These are phyloP conservation scores for Dalbergia cochinchinensis DNA, from an alignment of 306 rosid genomes.

Conservation along the genomic window DNA sequence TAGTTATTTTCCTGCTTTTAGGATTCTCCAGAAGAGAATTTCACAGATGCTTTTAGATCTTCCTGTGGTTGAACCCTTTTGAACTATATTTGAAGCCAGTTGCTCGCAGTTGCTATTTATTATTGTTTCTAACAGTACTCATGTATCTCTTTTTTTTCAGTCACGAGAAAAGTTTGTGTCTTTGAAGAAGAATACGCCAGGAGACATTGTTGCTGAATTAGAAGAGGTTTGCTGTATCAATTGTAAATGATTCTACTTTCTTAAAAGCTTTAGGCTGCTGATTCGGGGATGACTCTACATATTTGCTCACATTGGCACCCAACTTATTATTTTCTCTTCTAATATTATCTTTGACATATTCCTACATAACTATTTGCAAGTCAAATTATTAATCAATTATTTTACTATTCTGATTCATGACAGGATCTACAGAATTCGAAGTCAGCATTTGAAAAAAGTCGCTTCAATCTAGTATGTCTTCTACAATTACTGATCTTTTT, in stretches of 20 bases:
- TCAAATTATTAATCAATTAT: constrained; percentile 30
- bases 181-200: constrained; percentile 88
- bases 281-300: constrained; percentile 10
- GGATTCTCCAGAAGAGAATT: constrained; percentile 20
- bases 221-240: constrained; percentile 80
- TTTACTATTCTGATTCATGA: constrained; percentile 41
- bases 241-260: constrained; percentile 42
- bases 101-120: constrained; percentile 12
- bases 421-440: constrained; percentile 97
- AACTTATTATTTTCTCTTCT: constrained; percentile 28
- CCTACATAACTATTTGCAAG: constrained; percentile 9
- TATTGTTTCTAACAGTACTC: constrained; percentile 35
- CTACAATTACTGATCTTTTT: constrained; percentile 45
- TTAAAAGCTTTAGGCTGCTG: background rate
- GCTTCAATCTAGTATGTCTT: constrained; percentile 95
- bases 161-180: constrained; percentile 94
- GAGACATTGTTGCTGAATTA: constrained; percentile 80
- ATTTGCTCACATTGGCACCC: constrained; percentile 29
- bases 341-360: constrained; percentile 6
- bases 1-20: constrained; percentile 22
- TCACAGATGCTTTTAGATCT: constrained; percentile 2
- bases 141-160: constrained; percentile 54
- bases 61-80: constrained; percentile 19
- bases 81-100: constrained; percentile 30
- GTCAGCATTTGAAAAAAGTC: constrained; percentile 94